These are phyloP conservation scores for Aspergillus thermomutatus DNA, from an alignment of 2,329 filamentous ascomycete genomes.

Conservation along the genomic window DNA sequence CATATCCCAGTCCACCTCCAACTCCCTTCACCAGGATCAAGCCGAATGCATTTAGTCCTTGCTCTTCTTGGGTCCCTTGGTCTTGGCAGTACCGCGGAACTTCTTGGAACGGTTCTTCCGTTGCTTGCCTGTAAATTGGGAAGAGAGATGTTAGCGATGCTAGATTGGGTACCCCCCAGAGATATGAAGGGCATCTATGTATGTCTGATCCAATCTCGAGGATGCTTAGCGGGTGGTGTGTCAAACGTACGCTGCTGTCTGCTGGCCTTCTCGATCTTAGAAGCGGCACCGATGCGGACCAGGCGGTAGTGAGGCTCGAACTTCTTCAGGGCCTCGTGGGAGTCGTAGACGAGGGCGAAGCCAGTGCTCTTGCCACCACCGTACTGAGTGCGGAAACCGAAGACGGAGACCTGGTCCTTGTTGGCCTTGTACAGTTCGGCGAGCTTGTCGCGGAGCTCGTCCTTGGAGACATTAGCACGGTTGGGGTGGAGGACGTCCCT, in stretches of 20 bases:
- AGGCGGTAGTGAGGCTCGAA: constrained; percentile 99
- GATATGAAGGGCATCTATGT: not conserved
- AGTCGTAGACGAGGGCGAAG: constrained; percentile 98
- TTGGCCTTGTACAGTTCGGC: constrained; percentile 94
- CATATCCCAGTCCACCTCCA: constrained; percentile 10
- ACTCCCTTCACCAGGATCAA: constrained; percentile 23
- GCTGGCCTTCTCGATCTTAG: constrained; percentile 94
- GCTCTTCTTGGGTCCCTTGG: constrained; percentile 96
- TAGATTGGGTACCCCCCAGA: not conserved
- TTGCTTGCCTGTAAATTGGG: constrained; percentile 79
- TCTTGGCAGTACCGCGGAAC: constrained; percentile 95
- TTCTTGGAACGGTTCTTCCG: constrained; percentile 99
- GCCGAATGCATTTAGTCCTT: constrained; percentile 61
- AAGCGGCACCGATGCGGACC: constrained; percentile 85
- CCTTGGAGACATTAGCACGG: constrained; percentile 98
- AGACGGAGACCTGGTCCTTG: constrained; percentile 97
- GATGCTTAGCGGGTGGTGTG: not conserved
- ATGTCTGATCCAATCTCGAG: not conserved
- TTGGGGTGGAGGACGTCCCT: constrained; percentile 99
- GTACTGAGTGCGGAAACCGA: constrained; percentile 97
- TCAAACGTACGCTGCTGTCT: constrained; percentile 93
- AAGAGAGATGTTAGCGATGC: not conserved
- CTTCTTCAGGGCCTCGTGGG: constrained; percentile 97
- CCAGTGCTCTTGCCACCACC: constrained; percentile 99
- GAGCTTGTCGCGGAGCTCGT: constrained; percentile 95